These are phyloP conservation scores for Benincasa hispida DNA, from an alignment of 306 rosid species.

Conservation along the genomic window DNA sequence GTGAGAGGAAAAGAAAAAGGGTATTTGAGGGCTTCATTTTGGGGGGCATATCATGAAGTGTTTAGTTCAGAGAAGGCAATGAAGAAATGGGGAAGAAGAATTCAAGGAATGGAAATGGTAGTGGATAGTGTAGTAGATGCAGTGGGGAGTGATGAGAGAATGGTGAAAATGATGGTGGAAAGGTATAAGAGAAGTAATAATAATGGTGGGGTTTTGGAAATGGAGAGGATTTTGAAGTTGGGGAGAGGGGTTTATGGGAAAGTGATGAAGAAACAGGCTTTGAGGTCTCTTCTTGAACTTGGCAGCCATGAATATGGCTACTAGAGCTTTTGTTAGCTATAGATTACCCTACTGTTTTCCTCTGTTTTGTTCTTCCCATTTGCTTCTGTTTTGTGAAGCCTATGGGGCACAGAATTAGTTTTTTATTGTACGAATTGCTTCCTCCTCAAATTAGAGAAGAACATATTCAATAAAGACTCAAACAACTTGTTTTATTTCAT, in stretches of 20 bases:
- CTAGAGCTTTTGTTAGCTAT: not conserved
- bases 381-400: conserved; percentile 5
- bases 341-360: not conserved
- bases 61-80: conserved; percentile 42
- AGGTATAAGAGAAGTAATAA: conserved; percentile 30
- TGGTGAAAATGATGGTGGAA: conserved; percentile 37
- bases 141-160: conserved; percentile 69
- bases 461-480: not conserved
- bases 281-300: conserved; percentile 34
- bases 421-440: not conserved
- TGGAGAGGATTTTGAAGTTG: conserved; percentile 46
- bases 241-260: conserved; percentile 64
- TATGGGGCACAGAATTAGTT: not conserved
- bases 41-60: conserved; percentile 41
- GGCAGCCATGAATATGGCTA: conserved; percentile 16
- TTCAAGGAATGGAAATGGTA: conserved; percentile 32
- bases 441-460: not conserved
- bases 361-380: not conserved
- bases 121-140: conserved; percentile 46
- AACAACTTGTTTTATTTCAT: not conserved
- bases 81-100: conserved; percentile 66
- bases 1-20: conserved; percentile 62
- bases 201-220: conserved; percentile 26
- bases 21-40: conserved; percentile 61
- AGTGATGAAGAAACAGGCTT: conserved; percentile 57